phyloP scores from a whole-genome alignment of 2,329 filamentous ascomycete genomes.

The Paraconiothyrium brasiliense region DNA sequence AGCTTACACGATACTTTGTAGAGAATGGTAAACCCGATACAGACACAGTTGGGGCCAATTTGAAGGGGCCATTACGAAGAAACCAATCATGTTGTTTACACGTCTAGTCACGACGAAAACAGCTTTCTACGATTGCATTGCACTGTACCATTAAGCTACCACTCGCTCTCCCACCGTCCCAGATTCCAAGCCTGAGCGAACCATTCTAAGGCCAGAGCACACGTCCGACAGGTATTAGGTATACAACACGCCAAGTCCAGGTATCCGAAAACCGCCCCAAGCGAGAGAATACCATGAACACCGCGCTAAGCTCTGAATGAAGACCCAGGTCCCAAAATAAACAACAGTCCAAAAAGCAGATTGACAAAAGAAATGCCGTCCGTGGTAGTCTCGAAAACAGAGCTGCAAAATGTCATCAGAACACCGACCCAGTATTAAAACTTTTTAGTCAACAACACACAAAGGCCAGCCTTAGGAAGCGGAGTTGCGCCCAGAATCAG shows the following conservation, averaged over 20 bases:
- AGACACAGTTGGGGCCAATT: background rate
- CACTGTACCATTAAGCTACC: background rate
- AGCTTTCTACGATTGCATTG: slow-evolving; percentile 1
- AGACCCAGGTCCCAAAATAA: background rate
- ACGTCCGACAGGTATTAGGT: slow-evolving; percentile 1
- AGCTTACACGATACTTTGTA: background rate
- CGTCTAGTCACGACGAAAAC: background rate
- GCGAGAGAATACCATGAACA: slow-evolving; percentile 5
- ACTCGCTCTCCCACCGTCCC: background rate
- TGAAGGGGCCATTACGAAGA: background rate
- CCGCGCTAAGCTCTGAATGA: slow-evolving; percentile 11
- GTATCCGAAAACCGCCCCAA: slow-evolving; percentile 8
- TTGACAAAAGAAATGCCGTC: slow-evolving; percentile 1
- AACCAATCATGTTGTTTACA: background rate
- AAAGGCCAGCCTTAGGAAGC: slow-evolving; percentile 10
- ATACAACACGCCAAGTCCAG: slow-evolving; percentile 10
- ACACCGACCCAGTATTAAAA: slow-evolving; percentile 16
- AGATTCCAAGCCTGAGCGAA: slow-evolving; percentile 1
- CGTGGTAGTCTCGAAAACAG: background rate
- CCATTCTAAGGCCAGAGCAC: slow-evolving; percentile 4
- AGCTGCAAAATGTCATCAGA: background rate
- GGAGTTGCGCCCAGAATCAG: background rate
- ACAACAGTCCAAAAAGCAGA: background rate
- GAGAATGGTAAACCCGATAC: background rate
- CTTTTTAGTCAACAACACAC: slow-evolving; percentile 1